Percentiles rank a stretch among this genome's conserved stretches.
phyloP scores from a whole-genome alignment of 228 moss, liverwort and hornwort genomes.

The Sphagnum fallax region DNA sequence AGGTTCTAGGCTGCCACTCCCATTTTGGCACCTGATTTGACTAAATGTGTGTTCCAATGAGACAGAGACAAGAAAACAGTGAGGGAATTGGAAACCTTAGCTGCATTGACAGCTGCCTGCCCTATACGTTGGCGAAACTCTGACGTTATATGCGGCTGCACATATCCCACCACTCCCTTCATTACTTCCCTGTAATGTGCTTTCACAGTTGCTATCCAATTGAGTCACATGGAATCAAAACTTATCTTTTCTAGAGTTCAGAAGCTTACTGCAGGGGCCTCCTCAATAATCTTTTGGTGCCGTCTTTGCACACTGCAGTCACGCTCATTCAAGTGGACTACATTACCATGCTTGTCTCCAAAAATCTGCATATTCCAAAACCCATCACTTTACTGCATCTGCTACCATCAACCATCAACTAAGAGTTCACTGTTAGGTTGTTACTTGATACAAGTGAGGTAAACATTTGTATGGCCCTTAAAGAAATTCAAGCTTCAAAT shows the following conservation, averaged over 20 bases:
- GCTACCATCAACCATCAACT: background rate
- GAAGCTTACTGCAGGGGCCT: slow-evolving; percentile 80
- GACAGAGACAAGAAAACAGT: background rate
- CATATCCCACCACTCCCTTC: background rate
- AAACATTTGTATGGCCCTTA: no score
- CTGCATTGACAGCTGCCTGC: slow-evolving; percentile 85
- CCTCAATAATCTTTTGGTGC: slow-evolving; percentile 98
- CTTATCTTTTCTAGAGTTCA: background rate
- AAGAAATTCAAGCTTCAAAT: background rate
- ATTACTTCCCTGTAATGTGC: background rate
- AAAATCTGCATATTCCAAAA: slow-evolving; percentile 53
- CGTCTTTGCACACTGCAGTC: slow-evolving; percentile 99
- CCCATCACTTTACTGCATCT: background rate
- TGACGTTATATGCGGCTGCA: slow-evolving; percentile 76
- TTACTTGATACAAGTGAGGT: no score
- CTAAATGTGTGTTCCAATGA: no score
- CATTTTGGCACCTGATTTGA: background rate
- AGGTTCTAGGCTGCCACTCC: background rate
- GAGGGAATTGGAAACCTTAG: slow-evolving; percentile 47
- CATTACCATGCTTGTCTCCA: slow-evolving; percentile 94
- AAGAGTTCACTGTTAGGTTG: no score
- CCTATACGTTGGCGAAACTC: slow-evolving; percentile 83
- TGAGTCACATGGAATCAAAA: background rate
- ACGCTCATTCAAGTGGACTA: slow-evolving; percentile 81
- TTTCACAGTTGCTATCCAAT: background rate